Percentiles rank a stretch among this genome's conserved stretches.
Conservation (phyloP, 805 yeast species). For the Kregervanrija fluxuum region DNA sequence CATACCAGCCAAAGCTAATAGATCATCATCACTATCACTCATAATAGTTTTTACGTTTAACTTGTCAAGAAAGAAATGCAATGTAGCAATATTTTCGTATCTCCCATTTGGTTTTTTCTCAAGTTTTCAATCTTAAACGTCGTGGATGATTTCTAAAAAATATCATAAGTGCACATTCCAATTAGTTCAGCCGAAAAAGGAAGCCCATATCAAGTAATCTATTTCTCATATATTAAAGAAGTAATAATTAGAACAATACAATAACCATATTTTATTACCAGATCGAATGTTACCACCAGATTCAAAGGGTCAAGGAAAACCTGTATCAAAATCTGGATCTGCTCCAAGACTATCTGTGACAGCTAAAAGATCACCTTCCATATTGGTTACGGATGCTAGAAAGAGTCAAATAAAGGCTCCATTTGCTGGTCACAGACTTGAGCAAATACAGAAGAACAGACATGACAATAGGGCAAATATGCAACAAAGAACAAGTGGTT, state of each 20-base stretch:
- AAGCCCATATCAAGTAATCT: neutral
- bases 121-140: too few species aligned
- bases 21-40: constrained; percentile 82
- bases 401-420: constrained; percentile 56
- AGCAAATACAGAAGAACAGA: constrained; percentile 14
- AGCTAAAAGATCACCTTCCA: constrained; percentile 87
- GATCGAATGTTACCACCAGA: too few species aligned
- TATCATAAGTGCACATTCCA: neutral
- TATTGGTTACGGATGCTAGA: constrained; percentile 85
- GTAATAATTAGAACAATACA: too few species aligned
- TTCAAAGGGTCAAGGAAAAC: too few species aligned
- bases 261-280: too few species aligned
- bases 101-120: too few species aligned
- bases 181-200: neutral
- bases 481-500: constrained; percentile 5
- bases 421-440: constrained; percentile 57
- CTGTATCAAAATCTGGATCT: too few species aligned
- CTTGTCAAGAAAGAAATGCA: neutral
- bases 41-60: constrained; percentile 25
- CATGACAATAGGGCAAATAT: constrained; percentile 9
- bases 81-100: too few species aligned
- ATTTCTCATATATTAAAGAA: too few species aligned
- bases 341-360: constrained; percentile 23
- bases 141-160: neutral
- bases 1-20: constrained; percentile 89